Base-by-base conservation (phyloP, 2,329 filamentous ascomycete genomes). In the Xylaria sp. region DNA sequence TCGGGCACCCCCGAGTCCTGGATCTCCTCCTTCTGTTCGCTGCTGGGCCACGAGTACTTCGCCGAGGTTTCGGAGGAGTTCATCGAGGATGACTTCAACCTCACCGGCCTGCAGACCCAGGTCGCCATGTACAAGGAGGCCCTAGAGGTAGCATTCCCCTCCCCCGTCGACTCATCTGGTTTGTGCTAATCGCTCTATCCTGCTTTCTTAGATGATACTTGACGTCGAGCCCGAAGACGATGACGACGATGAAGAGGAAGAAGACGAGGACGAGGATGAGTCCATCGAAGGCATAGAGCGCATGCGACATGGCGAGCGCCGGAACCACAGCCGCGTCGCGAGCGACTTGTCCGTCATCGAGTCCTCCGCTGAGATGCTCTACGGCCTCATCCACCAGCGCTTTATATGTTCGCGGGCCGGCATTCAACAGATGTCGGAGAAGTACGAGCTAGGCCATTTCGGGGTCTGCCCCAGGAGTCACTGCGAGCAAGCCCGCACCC, bases 61-160 rank as follows among this genome's bases (percentile, higher is more conserved):
- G 96, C 96, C 70, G 96, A 99, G 84, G 95, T 99, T 59, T 96
- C 93, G 53, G 96, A 99, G 82, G 96, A 99, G 78, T 99, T 99
- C 76, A 98, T 99, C 78, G 96, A 99, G 81, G 96, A 99, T 89
- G 96, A 99, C 81, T 99, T 99, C 86, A 99, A 99, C 81, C 86
- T 99, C 72, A 99, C 96, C 0, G 96, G 96, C 58, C 85, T 99
- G 76, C 94, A 97, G 81, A 92, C 91, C 68, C 95, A 98, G 82
- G 96, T 99, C 60, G 91, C 93, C 72, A 97, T 97, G 93, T 99
- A 99, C 81, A 99, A 98, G 82, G 96, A 99, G 82, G 96, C 96
- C 13, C 84, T 99, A 71, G 96, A 99, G 85, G 89, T 90, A 81
- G 60, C n/a, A 7, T 23, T 23, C 32, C n/a, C 58, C 25, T 61